Base-by-base conservation (phyloP, 176 grass and related monocot species). In the Aechmea fasciata region DNA sequence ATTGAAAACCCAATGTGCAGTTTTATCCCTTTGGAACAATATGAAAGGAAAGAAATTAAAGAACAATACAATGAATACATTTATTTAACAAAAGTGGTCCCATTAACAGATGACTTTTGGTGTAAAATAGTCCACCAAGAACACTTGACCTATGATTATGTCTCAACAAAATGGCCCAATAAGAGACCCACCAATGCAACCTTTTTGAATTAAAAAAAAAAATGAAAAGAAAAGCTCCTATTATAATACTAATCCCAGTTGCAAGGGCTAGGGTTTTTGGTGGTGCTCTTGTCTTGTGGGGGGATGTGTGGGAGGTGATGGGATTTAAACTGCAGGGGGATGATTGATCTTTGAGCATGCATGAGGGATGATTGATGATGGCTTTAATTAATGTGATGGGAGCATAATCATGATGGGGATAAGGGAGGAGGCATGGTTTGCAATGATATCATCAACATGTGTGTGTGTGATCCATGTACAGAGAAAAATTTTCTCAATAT, bases 311-410 rank as follows among this genome's bases (percentile, higher is more conserved):
- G 17, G 20, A 18, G 17, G 55, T 2, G 54, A 59, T 14, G 19
- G 17, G 9, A 61, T 61, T 61, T 61, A 7, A 61, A 2, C 55
- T 61, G 55, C 55, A 61, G 20, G 17, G 3, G 55, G 55, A 61
- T 61, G 55, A 61, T 61, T 61, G 55, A 15, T 61, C 22, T 26
- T 26, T 26, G 55, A 61, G 33, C 17, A 61, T 61, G 33, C 17
- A 61, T 61, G 55, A n/a, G n/a, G 20, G 55, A 61, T 61, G 55
- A 61, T 61, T 61, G 55, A 61, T 61, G 55, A 61, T 61, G 55
- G 14, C 55, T 61, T 61, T 18, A 61, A 41, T 61, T 18, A 61
- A 41, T 41, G 33, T 41, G 17, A 61, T 61, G 55, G 55, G 55
- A 4, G 55, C 55, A 61, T 61, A 61, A 61, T 61, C 55, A 61